Percentiles rank a stretch among this genome's conserved stretches.
phyloP scores from a whole-genome alignment of 148 eudicot genomes.

The Euryodendron excelsum region DNA sequence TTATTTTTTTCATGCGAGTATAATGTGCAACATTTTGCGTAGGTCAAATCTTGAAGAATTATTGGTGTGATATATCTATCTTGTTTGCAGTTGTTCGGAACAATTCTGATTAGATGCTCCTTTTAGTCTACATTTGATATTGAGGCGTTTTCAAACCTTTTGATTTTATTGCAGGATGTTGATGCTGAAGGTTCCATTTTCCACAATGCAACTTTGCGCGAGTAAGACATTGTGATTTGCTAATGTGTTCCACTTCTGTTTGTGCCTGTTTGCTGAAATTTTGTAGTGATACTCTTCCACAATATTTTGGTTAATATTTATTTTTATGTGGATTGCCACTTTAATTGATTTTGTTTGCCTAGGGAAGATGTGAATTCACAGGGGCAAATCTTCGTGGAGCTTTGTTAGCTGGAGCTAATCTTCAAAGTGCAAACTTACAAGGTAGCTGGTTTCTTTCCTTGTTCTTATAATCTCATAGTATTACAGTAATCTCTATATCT shows the following conservation, averaged over 20 bases:
- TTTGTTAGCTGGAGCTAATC: constrained; percentile 78
- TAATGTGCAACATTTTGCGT: background rate
- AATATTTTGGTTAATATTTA: constrained; percentile 1
- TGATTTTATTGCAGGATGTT: constrained; percentile 60
- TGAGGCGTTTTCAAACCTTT: background rate
- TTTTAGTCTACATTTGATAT: background rate
- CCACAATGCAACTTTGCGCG: constrained; percentile 88
- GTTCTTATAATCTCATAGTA: background rate
- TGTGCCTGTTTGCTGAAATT: background rate
- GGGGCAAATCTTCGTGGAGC: constrained; percentile 96
- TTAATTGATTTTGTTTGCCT: constrained; percentile 41
- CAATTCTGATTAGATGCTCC: background rate
- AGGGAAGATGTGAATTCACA: constrained; percentile 91
- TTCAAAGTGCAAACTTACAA: constrained; percentile 94
- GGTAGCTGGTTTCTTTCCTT: constrained; percentile 37
- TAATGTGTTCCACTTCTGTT: constrained; percentile 5
- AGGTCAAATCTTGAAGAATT: background rate
- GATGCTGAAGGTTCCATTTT: constrained; percentile 86
- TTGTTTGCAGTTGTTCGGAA: background rate
- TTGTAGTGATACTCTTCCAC: background rate
- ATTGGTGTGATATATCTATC: background rate
- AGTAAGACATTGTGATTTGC: constrained; percentile 48
- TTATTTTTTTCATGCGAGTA: background rate
- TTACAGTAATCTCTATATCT: background rate
- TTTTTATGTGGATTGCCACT: constrained; percentile 21